Base-by-base conservation (phyloP, 306 rosid genomes). In the Lathyrus aphaca region DNA sequence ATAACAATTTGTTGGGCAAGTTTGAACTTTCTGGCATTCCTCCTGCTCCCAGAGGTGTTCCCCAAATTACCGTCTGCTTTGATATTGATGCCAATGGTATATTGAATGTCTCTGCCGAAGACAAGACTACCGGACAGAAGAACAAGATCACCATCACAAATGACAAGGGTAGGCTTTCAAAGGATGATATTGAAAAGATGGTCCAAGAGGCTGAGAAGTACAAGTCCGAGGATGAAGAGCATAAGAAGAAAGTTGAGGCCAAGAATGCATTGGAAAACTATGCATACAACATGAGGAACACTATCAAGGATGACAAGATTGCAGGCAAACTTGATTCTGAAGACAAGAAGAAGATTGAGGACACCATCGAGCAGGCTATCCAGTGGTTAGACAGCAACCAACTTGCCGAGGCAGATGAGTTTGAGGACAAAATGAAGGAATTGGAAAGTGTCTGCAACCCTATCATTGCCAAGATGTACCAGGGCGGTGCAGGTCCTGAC, bases 151-250 rank as follows among this genome's bases (percentile, higher is more conserved):
- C 91, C 4, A 86, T 86, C 71, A 86, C 91, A 50, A 86, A 86
- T 29, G 91, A 86, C 80, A 86, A 86, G 86, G 91, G 91, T 25
- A 79, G 91, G 35, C 71, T 86, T 12, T 86, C 91, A 3, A 86
- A 86, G 86, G 91, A 86, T 27, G 91, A 86, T 32, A 86, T 86
- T 7, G 91, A 86, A 77, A 86, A 86, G 82, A 86, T 86, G 91
- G 91, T 86, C 43, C 91, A 86, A 21, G 91, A 86, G 70, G 91
- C 88, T 0, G 91, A 86, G 82, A 86, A 86, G 79, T 86, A 86
- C 86, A 86, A 86, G 38, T 86, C 88, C 15, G 91, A 86, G 40
- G 91, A 86, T 43, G 91, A 84, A 54, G 91, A 86, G 59, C 91
- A 86, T 46, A 86, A 86, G 83, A 86, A 84, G 77, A 86, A 86